Percentiles rank a stretch among this genome's conserved stretches.
Conservation (phyloP, 257 asterid species). For the Gentiana dahurica region DNA sequence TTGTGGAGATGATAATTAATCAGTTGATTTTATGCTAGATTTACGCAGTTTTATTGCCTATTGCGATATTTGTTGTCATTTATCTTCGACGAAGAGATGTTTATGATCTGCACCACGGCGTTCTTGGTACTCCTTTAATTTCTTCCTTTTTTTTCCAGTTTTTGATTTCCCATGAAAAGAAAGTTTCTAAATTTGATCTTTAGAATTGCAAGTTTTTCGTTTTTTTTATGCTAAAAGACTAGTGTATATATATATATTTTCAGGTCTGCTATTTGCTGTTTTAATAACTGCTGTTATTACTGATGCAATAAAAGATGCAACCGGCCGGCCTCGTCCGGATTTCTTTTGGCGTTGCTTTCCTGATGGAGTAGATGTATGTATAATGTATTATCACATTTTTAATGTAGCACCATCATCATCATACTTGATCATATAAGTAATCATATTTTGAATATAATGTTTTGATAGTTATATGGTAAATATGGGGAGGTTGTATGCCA, state of each 20-base stretch:
- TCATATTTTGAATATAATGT: neutral
- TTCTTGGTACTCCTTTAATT: slow-evolving; percentile 37
- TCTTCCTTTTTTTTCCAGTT: slow-evolving; percentile 5
- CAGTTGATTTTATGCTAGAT: slow-evolving; percentile 20
- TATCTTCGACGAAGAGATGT: slow-evolving; percentile 62
- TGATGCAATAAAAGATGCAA: slow-evolving; percentile 72
- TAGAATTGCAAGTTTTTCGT: too few relatives aligned
- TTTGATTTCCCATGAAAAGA: neutral
- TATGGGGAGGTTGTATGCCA: slow-evolving; percentile 68
- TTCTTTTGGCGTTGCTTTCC: slow-evolving; percentile 97
- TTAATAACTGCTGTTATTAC: slow-evolving; percentile 74
- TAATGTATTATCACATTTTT: slow-evolving; percentile 6
- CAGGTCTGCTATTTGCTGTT: slow-evolving; percentile 65
- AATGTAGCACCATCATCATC: too few relatives aligned
- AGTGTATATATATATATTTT: slow-evolving; percentile 8
- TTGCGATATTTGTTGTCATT: slow-evolving; percentile 44
- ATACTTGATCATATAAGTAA: neutral
- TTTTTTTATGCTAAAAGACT: too few relatives aligned
- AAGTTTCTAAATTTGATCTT: too few relatives aligned
- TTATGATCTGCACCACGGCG: slow-evolving; percentile 73
- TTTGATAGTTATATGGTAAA: slow-evolving; percentile 38
- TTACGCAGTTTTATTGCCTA: slow-evolving; percentile 66
- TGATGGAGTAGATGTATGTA: slow-evolving; percentile 53
- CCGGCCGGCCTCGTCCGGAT: slow-evolving; percentile 82
- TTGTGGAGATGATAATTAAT: neutral